These are phyloP conservation scores for Drechslera avenae DNA, from an alignment of 2,329 filamentous ascomycete species.

Conservation along the genomic window DNA sequence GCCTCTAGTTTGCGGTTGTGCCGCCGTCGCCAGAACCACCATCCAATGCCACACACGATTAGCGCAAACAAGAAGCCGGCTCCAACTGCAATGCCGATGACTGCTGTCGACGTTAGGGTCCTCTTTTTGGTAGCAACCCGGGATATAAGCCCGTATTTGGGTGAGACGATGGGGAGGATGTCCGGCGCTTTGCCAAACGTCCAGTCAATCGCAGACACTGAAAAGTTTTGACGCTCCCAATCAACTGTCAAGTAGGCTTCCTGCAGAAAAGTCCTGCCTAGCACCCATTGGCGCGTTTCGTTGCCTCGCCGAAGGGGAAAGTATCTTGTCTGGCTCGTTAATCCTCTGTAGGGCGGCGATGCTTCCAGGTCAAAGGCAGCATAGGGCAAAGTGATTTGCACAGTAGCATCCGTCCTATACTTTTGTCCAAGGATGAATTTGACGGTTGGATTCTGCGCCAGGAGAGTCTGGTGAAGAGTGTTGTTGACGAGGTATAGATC, in stretches of 20 bases:
- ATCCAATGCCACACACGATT: slow-evolving; percentile 35
- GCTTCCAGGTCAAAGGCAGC: slow-evolving; percentile 56
- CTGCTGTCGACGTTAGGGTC: slow-evolving; percentile 41
- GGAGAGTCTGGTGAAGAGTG: slow-evolving; percentile 59
- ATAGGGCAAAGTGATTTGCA: slow-evolving; percentile 57
- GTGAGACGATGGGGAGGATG: slow-evolving; percentile 43
- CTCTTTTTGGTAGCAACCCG: slow-evolving; percentile 1
- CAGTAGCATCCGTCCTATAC: slow-evolving; percentile 39
- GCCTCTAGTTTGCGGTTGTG: slow-evolving; percentile 26
- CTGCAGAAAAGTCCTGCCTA: slow-evolving; percentile 73
- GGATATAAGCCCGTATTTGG: slow-evolving; percentile 20
- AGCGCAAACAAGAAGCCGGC: slow-evolving; percentile 42
- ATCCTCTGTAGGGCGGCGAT: slow-evolving; percentile 56
- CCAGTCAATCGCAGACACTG: slow-evolving; percentile 50
- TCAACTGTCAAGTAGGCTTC: slow-evolving; percentile 63
- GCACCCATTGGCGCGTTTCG: slow-evolving; percentile 61
- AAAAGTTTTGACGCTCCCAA: slow-evolving; percentile 56
- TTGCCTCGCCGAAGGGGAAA: slow-evolving; percentile 67
- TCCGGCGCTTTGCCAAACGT: slow-evolving; percentile 30
- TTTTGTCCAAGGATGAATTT: slow-evolving; percentile 52
- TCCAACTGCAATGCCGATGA: slow-evolving; percentile 54
- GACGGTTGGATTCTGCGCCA: slow-evolving; percentile 49
- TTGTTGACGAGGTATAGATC: slow-evolving; percentile 68
- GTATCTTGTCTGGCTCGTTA: slow-evolving; percentile 67
- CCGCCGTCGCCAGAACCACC: slow-evolving; percentile 44